These are phyloP conservation scores for Themeda triandra DNA, from an alignment of 176 grass and related monocot species.

Conservation along the genomic window DNA sequence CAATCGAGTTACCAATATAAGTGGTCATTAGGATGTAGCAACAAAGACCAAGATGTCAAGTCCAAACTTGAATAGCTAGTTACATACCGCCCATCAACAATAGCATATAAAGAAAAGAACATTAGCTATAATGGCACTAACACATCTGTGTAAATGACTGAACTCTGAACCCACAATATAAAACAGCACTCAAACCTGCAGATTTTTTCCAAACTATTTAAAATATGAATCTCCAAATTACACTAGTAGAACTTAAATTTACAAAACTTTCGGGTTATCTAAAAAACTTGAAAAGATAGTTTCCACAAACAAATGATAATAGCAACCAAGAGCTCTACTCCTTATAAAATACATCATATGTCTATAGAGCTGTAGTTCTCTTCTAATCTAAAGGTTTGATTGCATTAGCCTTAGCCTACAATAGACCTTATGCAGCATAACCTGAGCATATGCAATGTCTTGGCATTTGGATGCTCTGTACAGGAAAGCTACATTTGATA, in stretches of 20 bases:
- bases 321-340: not conserved
- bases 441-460: not conserved
- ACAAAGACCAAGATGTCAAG: not conserved
- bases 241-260: constrained; percentile 4
- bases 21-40: not conserved
- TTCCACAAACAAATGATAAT: not conserved
- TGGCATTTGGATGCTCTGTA: not conserved
- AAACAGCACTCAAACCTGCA: not conserved
- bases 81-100: not conserved
- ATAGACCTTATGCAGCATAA: not conserved
- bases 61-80: not conserved
- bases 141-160: not conserved
- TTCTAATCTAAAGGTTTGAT: not conserved
- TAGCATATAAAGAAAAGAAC: constrained; percentile 19
- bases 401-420: not conserved
- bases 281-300: not conserved
- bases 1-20: constrained; percentile 6
- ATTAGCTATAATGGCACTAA: not conserved
- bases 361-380: too few species aligned
- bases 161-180: not conserved
- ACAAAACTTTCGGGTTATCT: not conserved
- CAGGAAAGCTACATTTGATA: not conserved
- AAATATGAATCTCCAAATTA: not conserved
- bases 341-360: not conserved
- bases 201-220: not conserved